Conservation (phyloP, 1,284 basidiomycete species). For the Pyrrhoderma noxium region DNA sequence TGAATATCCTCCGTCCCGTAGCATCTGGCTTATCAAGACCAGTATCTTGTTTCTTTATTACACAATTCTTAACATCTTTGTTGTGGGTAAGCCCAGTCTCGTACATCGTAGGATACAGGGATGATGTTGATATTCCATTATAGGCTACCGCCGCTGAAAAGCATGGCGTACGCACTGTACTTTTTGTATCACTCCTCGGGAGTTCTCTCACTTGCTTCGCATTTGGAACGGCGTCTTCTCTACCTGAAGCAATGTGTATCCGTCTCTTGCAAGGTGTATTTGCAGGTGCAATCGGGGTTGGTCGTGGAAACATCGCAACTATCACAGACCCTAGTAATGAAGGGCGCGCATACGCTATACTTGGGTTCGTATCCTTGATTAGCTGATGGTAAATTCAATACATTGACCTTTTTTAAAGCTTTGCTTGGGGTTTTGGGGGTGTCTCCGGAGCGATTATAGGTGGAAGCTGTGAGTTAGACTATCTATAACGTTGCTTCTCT, state of each 20-base stretch:
- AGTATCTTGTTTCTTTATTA: slow-evolving; percentile 78
- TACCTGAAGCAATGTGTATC: slow-evolving; percentile 80
- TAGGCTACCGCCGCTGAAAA: slow-evolving; percentile 90
- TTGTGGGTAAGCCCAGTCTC: slow-evolving; percentile 54
- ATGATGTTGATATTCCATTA: slow-evolving; percentile 12
- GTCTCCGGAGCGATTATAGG: slow-evolving; percentile 84
- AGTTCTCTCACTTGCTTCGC: slow-evolving; percentile 71
- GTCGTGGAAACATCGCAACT: slow-evolving; percentile 80
- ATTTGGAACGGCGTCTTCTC: slow-evolving; percentile 81
- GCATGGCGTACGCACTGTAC: slow-evolving; percentile 81
- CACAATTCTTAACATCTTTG: slow-evolving; percentile 89
- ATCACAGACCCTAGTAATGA: slow-evolving; percentile 90
- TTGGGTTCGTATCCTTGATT: slow-evolving; percentile 53
- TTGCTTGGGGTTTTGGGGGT: slow-evolving; percentile 96
- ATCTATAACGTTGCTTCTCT: background rate
- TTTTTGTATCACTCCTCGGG: slow-evolving; percentile 80
- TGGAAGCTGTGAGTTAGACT: slow-evolving; percentile 59
- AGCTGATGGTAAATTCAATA: background rate
- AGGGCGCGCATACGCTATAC: slow-evolving; percentile 87
- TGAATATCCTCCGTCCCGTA: background rate
- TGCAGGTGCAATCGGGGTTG: slow-evolving; percentile 90
- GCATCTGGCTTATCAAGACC: slow-evolving; percentile 7
- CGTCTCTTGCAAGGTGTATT: slow-evolving; percentile 94
- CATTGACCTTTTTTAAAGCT: slow-evolving; percentile 28
- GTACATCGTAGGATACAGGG: slow-evolving; percentile 1